Conservation (phyloP, 177 flowering plant species). For the Vitis hybrid region DNA sequence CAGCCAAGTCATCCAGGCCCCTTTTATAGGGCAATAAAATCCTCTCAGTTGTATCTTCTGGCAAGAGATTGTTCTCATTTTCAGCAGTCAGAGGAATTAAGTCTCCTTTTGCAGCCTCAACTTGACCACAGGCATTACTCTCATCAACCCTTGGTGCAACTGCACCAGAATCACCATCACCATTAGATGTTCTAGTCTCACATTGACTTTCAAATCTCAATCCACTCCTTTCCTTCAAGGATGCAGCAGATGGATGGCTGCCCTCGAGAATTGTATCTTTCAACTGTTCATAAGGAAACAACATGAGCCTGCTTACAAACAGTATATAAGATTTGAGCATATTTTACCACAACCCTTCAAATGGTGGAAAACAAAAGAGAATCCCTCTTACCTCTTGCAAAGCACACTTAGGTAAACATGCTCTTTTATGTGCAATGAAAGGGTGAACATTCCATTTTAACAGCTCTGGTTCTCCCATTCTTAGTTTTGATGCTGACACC, state of each 20-base stretch:
- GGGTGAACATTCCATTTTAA: conserved; percentile 36
- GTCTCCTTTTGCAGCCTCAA: conserved; percentile 8
- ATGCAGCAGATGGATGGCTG: conserved; percentile 28
- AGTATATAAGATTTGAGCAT: background rate
- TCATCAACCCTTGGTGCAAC: conserved; percentile 6
- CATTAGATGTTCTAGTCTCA: background rate
- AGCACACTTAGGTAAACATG: conserved; percentile 41
- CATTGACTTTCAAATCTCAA: conserved; percentile 16
- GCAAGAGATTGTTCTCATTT: conserved; percentile 15
- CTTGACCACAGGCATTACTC: conserved; percentile 1
- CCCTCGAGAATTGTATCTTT: conserved; percentile 46
- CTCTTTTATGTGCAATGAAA: conserved; percentile 52
- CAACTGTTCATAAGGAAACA: conserved; percentile 38
- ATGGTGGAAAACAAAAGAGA: background rate
- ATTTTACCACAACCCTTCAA: background rate
- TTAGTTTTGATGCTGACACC: conserved; percentile 23
- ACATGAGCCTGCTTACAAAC: background rate
- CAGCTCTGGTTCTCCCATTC: conserved; percentile 19
- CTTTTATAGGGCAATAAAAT: conserved; percentile 24
- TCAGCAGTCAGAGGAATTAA: conserved; percentile 9
- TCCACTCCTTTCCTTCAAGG: conserved; percentile 38
- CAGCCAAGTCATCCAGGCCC: conserved; percentile 13
- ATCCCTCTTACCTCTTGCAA: conserved; percentile 39
- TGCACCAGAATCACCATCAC: conserved; percentile 15
- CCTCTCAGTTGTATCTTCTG: conserved; percentile 6